Percentiles rank a stretch among this genome's conserved stretches.
phyloP scores from a whole-genome alignment of 768 basidiomycete species.

The Imleria badia region DNA sequence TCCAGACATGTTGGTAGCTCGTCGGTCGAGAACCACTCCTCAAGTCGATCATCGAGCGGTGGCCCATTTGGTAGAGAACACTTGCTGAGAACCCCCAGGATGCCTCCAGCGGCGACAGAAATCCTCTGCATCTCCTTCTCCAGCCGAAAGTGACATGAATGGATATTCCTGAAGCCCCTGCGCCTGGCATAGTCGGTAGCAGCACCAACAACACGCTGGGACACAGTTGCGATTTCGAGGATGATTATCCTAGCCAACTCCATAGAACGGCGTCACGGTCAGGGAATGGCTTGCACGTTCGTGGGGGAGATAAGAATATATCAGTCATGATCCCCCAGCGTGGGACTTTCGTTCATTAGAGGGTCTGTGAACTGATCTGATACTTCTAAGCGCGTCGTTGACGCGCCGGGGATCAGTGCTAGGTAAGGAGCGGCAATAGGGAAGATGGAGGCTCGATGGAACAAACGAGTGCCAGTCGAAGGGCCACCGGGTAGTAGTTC shows the following conservation, averaged over 20 bases:
- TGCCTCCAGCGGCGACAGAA: not conserved
- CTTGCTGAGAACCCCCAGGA: constrained; percentile 1
- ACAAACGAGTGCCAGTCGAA: too few species aligned
- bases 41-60: constrained; percentile 8
- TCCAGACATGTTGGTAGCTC: constrained; percentile 3
- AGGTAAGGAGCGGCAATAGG: too few species aligned
- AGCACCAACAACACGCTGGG: not conserved
- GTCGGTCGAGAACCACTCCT: constrained; percentile 10
- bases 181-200: constrained; percentile 1
- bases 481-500: too few species aligned
- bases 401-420: too few species aligned
- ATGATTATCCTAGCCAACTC: not conserved
- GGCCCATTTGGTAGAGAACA: not conserved
- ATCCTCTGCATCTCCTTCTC: constrained; percentile 17
- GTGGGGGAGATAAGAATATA: too few species aligned
- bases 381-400: too few species aligned
- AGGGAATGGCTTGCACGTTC: too few species aligned
- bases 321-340: too few species aligned
- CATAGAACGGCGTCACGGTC: too few species aligned
- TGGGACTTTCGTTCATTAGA: too few species aligned
- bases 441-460: too few species aligned
- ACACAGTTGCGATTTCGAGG: not conserved
- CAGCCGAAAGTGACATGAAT: constrained; percentile 10
- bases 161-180: not conserved
- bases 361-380: too few species aligned